These are phyloP conservation scores for Grosmannia penicillata DNA, from an alignment of 2,329 filamentous ascomycete species.

Conservation along the genomic window DNA sequence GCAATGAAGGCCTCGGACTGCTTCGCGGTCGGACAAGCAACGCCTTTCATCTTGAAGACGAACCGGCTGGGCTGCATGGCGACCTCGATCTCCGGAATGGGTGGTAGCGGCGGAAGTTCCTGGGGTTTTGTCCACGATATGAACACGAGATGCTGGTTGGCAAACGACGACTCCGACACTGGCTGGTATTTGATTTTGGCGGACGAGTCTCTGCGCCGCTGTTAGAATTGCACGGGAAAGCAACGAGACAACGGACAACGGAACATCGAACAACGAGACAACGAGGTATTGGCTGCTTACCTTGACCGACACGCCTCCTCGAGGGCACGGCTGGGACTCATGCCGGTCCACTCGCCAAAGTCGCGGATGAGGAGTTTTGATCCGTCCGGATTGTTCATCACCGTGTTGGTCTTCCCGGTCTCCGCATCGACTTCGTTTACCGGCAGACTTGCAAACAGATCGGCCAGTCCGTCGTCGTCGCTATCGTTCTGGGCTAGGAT, in stretches of 20 bases:
- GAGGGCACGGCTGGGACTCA: slow-evolving; percentile 60
- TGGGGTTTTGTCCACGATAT: slow-evolving; percentile 71
- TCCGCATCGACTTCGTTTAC: slow-evolving; percentile 42
- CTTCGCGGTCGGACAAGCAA: slow-evolving; percentile 59
- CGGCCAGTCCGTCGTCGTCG: slow-evolving; percentile 33
- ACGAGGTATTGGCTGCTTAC: slow-evolving; percentile 28
- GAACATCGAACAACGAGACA: too few relatives aligned
- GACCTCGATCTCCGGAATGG: slow-evolving; percentile 28
- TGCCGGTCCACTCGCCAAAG: slow-evolving; percentile 70
- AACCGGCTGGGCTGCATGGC: slow-evolving; percentile 35
- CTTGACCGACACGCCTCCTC: slow-evolving; percentile 80
- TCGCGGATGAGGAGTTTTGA: slow-evolving; percentile 53
- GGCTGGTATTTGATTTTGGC: slow-evolving; percentile 53
- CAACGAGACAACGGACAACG: too few relatives aligned
- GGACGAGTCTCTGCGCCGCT: slow-evolving; percentile 41
- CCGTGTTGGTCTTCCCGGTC: slow-evolving; percentile 43
- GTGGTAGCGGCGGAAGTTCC: slow-evolving; percentile 23
- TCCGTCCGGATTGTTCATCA: slow-evolving; percentile 36
- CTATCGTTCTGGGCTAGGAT: slow-evolving; percentile 21
- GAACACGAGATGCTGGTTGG: slow-evolving; percentile 59
- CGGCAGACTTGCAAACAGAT: slow-evolving; percentile 46
- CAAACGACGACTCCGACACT: slow-evolving; percentile 60
- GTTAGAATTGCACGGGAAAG: too few relatives aligned
- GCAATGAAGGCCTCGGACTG: slow-evolving; percentile 84
- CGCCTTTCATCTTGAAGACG: slow-evolving; percentile 55